phyloP scores from a whole-genome alignment of 139 green algal species.

The Zygnema cylindricum region DNA sequence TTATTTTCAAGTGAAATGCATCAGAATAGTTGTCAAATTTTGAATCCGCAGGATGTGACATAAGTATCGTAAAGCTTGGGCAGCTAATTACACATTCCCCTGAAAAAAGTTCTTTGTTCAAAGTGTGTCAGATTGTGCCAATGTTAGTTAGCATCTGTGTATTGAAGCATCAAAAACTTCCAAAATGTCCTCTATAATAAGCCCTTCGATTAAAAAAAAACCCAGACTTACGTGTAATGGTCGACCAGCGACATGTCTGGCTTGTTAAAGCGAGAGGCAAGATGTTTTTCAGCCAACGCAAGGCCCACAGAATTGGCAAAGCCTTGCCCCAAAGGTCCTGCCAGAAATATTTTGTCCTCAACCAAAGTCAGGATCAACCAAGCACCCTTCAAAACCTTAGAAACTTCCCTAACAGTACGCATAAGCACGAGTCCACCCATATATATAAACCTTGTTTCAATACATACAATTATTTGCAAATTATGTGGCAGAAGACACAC shows the following conservation, averaged over 20 bases:
- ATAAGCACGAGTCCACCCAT: not conserved
- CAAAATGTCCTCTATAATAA: too few species aligned
- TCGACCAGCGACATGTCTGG: constrained; percentile 89
- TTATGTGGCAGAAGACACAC: not conserved
- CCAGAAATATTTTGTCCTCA: constrained; percentile 29
- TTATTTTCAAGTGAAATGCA: too few species aligned
- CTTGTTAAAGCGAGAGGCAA: constrained; percentile 99
- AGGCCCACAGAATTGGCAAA: constrained; percentile 96
- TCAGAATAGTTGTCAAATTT: too few species aligned
- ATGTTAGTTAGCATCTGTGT: too few species aligned
- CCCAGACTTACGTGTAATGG: constrained; percentile 98
- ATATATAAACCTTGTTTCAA: not conserved
- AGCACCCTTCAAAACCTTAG: not conserved
- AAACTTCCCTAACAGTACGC: not conserved
- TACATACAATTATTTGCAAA: not conserved
- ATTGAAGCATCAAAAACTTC: too few species aligned
- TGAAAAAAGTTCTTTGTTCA: too few species aligned
- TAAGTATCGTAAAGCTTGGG: too few species aligned
- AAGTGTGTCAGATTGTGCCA: too few species aligned
- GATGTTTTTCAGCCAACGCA: constrained; percentile 89
- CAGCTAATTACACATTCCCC: too few species aligned
- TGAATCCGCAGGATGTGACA: too few species aligned
- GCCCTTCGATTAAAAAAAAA: too few species aligned
- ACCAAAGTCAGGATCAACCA: too few species aligned
- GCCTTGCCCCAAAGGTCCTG: constrained; percentile 94